A percentile compares a stretch with the other conserved stretches of the same genome.
Evolutionary conservation across 257 asterid species (phyloP).

Genomic region (Nicotiana sylvestris): DNA sequence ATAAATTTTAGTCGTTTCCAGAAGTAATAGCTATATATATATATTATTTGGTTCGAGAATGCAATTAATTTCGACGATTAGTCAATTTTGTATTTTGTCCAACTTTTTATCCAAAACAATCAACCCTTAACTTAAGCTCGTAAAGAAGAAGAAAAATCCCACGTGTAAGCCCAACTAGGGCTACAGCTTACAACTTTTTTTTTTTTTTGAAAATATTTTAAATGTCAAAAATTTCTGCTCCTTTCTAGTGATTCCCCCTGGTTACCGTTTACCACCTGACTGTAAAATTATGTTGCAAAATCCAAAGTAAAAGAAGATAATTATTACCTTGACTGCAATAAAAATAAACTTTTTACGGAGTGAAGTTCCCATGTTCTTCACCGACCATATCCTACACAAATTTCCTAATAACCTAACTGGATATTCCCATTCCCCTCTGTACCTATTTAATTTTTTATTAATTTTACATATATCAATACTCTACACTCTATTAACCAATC

Average conservation of each 20-base stretch:
- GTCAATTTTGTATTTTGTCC: too few species aligned
- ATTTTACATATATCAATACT: background rate
- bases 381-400: slow-evolving; percentile 7
- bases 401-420: background rate
- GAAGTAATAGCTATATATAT: too few species aligned
- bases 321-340: background rate
- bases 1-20: too few species aligned
- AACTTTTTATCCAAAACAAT: too few species aligned
- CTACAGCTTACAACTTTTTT: too few species aligned
- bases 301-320: background rate
- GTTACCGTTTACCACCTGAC: background rate
- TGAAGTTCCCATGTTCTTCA: background rate
- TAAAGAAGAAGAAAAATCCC: too few species aligned
- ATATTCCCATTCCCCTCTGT: slow-evolving; percentile 2
- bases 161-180: background rate
- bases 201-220: background rate
- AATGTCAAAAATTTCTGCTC: background rate
- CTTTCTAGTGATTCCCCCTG: background rate
- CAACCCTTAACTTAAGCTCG: too few species aligned
- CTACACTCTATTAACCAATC: background rate
- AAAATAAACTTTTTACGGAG: background rate
- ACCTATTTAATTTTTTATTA: background rate
- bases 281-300: background rate
- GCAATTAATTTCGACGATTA: too few species aligned
- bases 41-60: too few species aligned